Evolutionary conservation across 257 asterid species (phyloP), one percentile per base, ranked within the genome.

Genomic region (Ligustrum vulgare): DNA sequence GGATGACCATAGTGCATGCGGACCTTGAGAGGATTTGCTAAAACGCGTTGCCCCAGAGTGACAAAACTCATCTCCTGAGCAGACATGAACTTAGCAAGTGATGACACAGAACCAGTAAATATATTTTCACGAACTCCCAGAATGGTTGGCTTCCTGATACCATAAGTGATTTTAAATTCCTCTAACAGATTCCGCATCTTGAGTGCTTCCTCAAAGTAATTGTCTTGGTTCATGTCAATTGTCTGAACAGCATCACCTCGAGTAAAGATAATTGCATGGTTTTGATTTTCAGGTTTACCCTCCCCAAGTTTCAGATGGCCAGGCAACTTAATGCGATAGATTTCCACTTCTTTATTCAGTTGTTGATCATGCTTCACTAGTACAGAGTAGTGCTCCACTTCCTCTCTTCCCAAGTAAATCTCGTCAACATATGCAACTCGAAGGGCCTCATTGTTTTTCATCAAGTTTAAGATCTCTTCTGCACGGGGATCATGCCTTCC

Each of bases 1-100:
- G 98, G 97, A 84, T 93, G 98, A 71, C 98, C 98, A 75, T 92
- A 94, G 80, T 94, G 98, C 98, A 94, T 94, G 36, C 98, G 84
- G 13, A 94, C 92, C 85, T 94, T 94, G 70, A 92, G 87, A 62
- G 97, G 98, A 80, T 90, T 84, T 71, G 98, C 98, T 64, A 92
- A 85, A 71, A 94, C 96, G 0, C 98, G 96, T 75, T 94, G 98
- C 58, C 97, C 98, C 70, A 94, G 81, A 3, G 97, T 94, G 79
- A 94, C 98, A 75, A 94, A 94, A 83, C 97, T 94, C 87, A 88
- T 92, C 69, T 94, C 98, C 84, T 92, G 98, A 68, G 98, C 96
- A 67, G 97, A 94, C 98, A 94, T 94, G 82, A 94, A 94, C 94
- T 93, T 82, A 54, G 98, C 98, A 8, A 94, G 96, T 2, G 98